Evolutionary conservation across 208 protist species (phyloP).

Genomic region (Trypanosomatidae sp.): DNA sequence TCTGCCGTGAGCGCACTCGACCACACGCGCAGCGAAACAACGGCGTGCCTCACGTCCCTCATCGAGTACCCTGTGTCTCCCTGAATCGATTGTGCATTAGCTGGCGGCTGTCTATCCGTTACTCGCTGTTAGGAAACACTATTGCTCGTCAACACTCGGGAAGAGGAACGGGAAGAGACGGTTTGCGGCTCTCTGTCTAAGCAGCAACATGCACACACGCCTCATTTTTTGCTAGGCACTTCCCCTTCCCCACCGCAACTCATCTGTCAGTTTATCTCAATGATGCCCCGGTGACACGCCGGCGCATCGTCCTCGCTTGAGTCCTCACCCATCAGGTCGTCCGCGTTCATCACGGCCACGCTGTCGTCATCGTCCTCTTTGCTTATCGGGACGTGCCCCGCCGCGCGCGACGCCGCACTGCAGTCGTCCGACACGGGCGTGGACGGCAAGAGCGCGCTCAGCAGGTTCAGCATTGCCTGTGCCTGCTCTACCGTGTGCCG

Average conservation of each 20-base stretch:
- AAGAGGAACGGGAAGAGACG: not conserved
- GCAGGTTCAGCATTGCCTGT: conserved; percentile 74
- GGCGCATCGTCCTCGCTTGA: conserved; percentile 41
- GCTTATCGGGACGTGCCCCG: not conserved
- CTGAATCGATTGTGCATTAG: not conserved
- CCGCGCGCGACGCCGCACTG: conserved; percentile 4
- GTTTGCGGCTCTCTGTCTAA: not conserved
- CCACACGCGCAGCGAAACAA: not conserved
- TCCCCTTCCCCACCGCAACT: not conserved
- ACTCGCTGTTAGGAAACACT: not conserved
- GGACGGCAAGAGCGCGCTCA: conserved; percentile 47
- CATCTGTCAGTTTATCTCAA: conserved; percentile 48
- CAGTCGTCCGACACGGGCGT: not conserved
- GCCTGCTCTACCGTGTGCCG: conserved; percentile 56
- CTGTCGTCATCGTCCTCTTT: conserved; percentile 29
- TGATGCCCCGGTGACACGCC: conserved; percentile 28
- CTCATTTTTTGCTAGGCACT: not conserved
- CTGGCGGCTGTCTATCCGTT: not conserved
- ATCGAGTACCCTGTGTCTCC: not conserved
- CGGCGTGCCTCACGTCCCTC: not conserved
- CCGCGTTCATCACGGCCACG: conserved; percentile 73
- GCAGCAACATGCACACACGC: not conserved
- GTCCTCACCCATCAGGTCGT: conserved; percentile 64
- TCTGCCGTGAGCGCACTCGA: not conserved
- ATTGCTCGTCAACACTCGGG: not conserved